These are phyloP conservation scores for Moesziomyces aphidis DNA, from an alignment of 1,284 basidiomycete genomes.

Conservation along the genomic window DNA sequence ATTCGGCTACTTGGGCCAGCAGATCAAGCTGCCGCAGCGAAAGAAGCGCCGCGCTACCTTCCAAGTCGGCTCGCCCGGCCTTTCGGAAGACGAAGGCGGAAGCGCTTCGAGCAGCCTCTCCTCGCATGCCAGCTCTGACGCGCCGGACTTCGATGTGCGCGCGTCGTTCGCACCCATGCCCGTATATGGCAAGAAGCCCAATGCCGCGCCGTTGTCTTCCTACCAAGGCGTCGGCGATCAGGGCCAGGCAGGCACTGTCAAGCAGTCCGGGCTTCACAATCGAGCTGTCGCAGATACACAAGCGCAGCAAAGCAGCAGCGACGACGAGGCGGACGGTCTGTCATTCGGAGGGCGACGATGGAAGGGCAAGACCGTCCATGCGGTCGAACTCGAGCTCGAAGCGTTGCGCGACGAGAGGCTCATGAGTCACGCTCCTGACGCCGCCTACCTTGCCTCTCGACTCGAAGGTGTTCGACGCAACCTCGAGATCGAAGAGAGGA, in stretches of 20 bases:
- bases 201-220: constrained; percentile 1
- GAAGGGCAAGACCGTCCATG: constrained; percentile 64
- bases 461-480: constrained; percentile 57
- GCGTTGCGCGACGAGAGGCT: constrained; percentile 53
- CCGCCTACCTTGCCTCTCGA: constrained; percentile 58
- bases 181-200: constrained; percentile 23
- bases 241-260: not conserved
- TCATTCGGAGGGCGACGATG: constrained; percentile 50
- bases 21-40: constrained; percentile 28
- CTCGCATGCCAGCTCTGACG: constrained; percentile 36
- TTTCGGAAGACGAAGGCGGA: constrained; percentile 32
- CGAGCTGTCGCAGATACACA: not conserved
- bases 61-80: constrained; percentile 45
- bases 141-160: constrained; percentile 53
- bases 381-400: constrained; percentile 62
- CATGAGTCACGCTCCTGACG: constrained; percentile 62
- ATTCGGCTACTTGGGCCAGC: constrained; percentile 30
- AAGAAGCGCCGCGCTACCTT: constrained; percentile 42
- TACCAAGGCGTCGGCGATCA: constrained; percentile 27
- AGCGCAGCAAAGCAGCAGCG: constrained; percentile 18
- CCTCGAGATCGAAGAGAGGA: constrained; percentile 52
- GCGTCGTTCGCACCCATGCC: constrained; percentile 59
- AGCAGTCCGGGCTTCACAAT: constrained; percentile 1
- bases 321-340: constrained; percentile 42
- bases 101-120: constrained; percentile 14